A percentile compares a stretch with the other conserved stretches of the same genome.
Evolutionary conservation across 73 alveolate species (phyloP).

Genomic region (Halteria grandinella): DNA sequence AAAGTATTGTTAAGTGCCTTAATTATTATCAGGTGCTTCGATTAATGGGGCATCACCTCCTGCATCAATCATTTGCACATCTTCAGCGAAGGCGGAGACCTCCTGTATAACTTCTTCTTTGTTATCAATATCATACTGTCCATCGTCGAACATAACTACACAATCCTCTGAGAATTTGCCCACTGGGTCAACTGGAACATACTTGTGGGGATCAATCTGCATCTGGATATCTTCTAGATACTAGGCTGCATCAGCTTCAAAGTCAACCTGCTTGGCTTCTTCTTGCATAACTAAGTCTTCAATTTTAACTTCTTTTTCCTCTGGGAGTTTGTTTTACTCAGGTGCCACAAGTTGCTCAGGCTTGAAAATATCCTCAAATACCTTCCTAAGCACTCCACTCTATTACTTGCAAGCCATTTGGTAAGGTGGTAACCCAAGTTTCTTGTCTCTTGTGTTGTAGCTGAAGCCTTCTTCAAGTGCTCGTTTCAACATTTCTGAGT

Average conservation of each 20-base stretch:
- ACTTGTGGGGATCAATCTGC: slow-evolving; percentile 49
- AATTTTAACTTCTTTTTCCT: background rate
- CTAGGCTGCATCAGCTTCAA: slow-evolving; percentile 84
- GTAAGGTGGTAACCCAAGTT: slow-evolving; percentile 73
- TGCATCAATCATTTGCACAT: too few species aligned
- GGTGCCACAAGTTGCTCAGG: background rate
- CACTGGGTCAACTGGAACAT: slow-evolving; percentile 75
- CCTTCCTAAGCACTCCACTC: slow-evolving; percentile 67
- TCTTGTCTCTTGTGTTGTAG: slow-evolving; percentile 65
- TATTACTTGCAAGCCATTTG: slow-evolving; percentile 75
- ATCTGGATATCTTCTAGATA: slow-evolving; percentile 66
- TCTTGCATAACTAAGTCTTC: slow-evolving; percentile 2
- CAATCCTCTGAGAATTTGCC: slow-evolving; percentile 78
- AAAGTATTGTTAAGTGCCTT: slow-evolving; percentile 5
- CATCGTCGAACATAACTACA: slow-evolving; percentile 75
- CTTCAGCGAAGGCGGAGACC: too few species aligned
- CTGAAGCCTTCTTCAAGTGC: slow-evolving; percentile 68
- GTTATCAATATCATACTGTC: background rate
- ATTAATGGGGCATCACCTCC: too few species aligned
- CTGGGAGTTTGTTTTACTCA: background rate
- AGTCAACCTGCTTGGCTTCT: slow-evolving; percentile 58
- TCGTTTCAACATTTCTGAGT: slow-evolving; percentile 72
- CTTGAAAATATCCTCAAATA: slow-evolving; percentile 47
- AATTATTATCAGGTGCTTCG: too few species aligned
- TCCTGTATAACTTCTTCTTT: slow-evolving; percentile 15